These are phyloP conservation scores for Pelargonium nanum DNA, from an alignment of 345 rosid species.

Conservation along the genomic window DNA sequence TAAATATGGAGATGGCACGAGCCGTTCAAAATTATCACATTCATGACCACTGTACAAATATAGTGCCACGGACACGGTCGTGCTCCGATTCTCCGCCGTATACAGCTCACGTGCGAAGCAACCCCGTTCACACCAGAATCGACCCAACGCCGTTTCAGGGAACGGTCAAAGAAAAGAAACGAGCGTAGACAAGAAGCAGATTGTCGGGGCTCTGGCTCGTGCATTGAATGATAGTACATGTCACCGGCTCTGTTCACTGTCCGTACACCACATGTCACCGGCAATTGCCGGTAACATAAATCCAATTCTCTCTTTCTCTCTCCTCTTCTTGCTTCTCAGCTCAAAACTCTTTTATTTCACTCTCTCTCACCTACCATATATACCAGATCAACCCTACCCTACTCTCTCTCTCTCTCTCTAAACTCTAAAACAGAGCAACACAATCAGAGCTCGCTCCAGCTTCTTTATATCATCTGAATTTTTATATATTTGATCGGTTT, in stretches of 20 bases:
- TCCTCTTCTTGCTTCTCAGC: neutral
- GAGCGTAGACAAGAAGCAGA: neutral
- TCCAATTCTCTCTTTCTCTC: neutral
- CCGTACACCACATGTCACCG: neutral
- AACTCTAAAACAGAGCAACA: no score
- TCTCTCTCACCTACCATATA: neutral
- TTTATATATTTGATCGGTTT: no score
- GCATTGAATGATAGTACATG: neutral
- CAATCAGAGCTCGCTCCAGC: no score
- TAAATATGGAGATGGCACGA: no score
- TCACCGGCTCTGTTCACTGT: neutral
- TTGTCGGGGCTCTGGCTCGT: neutral
- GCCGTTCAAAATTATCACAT: no score
- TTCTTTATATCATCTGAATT: no score
- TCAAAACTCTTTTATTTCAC: neutral
- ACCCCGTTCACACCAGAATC: neutral
- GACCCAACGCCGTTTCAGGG: no score
- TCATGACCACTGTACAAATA: no score
- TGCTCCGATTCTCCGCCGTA: neutral
- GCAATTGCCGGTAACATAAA: neutral
- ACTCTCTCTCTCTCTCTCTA: neutral
- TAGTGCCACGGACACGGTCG: no score
- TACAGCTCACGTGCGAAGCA: neutral
- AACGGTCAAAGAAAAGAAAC: neutral
- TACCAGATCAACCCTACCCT: neutral